Base-by-base conservation (phyloP, 805 yeast species). In the Kodamaea sagamina region DNA sequence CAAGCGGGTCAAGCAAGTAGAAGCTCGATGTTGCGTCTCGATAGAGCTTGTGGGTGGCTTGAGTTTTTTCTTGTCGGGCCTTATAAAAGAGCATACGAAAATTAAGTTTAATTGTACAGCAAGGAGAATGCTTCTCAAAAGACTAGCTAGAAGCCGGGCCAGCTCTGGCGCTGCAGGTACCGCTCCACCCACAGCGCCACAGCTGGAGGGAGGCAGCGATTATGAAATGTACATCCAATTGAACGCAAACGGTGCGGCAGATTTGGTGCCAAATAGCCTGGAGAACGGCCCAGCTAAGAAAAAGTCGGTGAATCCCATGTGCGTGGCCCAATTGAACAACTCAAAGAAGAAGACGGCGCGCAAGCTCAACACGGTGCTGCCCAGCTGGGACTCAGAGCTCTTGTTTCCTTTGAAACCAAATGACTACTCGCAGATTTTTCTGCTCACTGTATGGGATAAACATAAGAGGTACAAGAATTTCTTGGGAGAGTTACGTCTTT, bases 241-340 rank as follows among this genome's bases (percentile, higher is more conserved):
- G 46, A 59, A 67, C 47, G 70, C 69, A 16, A 60, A 53, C 41
- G 43, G 72, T 13, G 76, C 74, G 4, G 72, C 73, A 1, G 74
- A 70, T 39, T 54, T 71, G 31, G 53, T 65, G 2, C 57, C 34
- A 13, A 5, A 15, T 4, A 29, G 19, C 11, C 34, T 17, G 17
- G 34, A 29, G 10, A 29, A 17, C 15, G 18, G 7, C 15, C 6
- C 19, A 6, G 17, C 19, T 15, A 25, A 32, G 16, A 47, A 36
- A 38, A 64, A 56, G 37, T 45, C 53, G 12, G 55, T 66, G 21
- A 69, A 67, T 42, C 74, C 75, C 13, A 54, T 67, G n/a, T 49
- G 70, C 17, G 59, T 62, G 21, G 74, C 63, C 6, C 59, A 54
- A 42, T 52, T 71, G 41, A 69, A 70, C 47, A 48, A 54, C 3